These are phyloP conservation scores for Linderniella brevidens DNA, from an alignment of 257 asterid genomes.

Conservation along the genomic window DNA sequence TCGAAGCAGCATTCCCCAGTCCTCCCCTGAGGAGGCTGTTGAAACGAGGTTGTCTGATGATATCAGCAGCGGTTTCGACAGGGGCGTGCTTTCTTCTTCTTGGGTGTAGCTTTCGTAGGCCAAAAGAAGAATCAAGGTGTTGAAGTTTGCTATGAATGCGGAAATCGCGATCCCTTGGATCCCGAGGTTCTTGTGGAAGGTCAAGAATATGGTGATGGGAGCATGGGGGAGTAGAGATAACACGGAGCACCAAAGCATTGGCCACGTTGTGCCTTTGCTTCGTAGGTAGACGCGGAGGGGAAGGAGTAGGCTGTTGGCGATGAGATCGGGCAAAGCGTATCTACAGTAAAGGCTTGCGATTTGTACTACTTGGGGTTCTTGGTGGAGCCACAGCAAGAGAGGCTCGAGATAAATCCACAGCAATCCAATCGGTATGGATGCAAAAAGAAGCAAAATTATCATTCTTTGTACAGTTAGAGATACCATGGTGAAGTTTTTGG, in stretches of 20 bases:
- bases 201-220: slow-evolving; percentile 21
- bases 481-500: slow-evolving; percentile 37
- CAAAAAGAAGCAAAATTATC: slow-evolving; percentile 20
- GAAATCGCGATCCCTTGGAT: slow-evolving; percentile 38
- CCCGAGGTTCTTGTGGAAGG: slow-evolving; percentile 20
- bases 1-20: slow-evolving; percentile 35
- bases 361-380: slow-evolving; percentile 37
- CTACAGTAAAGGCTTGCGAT: slow-evolving; percentile 35
- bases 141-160: slow-evolving; percentile 18
- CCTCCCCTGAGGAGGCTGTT: slow-evolving; percentile 24
- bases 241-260: slow-evolving; percentile 30
- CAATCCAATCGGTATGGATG: slow-evolving; percentile 44
- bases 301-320: slow-evolving; percentile 33
- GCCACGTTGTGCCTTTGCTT: slow-evolving; percentile 38
- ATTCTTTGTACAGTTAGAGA: slow-evolving; percentile 42
- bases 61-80: slow-evolving; percentile 15
- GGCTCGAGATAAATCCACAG: slow-evolving; percentile 54
- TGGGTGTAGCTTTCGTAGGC: slow-evolving; percentile 16
- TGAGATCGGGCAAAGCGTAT: slow-evolving; percentile 37
- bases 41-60: slow-evolving; percentile 12
- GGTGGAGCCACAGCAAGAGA: slow-evolving; percentile 25
- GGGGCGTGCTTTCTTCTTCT: slow-evolving; percentile 11
- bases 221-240: slow-evolving; percentile 30
- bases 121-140: slow-evolving; percentile 25
- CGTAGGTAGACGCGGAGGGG: slow-evolving; percentile 43